Base-by-base conservation (phyloP, 1,139 yeast species). In the Geotrichum siamense region DNA sequence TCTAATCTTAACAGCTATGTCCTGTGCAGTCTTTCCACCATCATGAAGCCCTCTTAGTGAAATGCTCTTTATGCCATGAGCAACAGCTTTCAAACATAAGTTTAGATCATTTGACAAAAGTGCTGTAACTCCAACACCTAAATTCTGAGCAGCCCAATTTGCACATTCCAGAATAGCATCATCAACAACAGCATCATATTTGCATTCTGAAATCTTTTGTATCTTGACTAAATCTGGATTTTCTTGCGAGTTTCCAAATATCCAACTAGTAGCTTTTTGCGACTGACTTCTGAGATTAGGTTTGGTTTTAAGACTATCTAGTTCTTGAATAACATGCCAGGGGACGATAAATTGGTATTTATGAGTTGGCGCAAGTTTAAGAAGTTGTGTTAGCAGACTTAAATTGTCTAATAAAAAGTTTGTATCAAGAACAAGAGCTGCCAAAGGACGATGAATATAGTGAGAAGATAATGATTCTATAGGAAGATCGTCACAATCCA, bases 121-220 rank as follows among this genome's bases (percentile, higher is more conserved):
- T 3, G 81, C 81, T 41, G 85, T 57, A 40, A 65, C 35, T n/a
- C n/a, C n/a, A 71, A 66, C 15, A 49, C 12, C 70, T 21, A 59
- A 61, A 49, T 44, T 59, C 19, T 69, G 61, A 50, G 74, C 70
- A 49, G 79, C 78, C 57, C 72, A 87, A 23, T 82, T 56, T 55
- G 94, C 82, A 58, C 96, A 86, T 61, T 89, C 96, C 29, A 87
- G 62, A 49, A 89, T 87, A 0, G 94, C 74, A 55, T 87, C 94
- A 59, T 89, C 97, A 46, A 83, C 81, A 0, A 49, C 50, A 1
- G 78, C 60, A 47, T 31, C 17, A n/a, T n/a, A n/a, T n/a, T n/a
- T n/a, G n/a, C n/a, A n/a, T 56, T 87, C 85, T 22, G 67, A 64
- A 29, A 73, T 45, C 51, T 71, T 75, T 58, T 30, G 34, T 6